Conservation (phyloP, 2,329 filamentous ascomycete genomes). For the Orbilia blumenaviensis region DNA sequence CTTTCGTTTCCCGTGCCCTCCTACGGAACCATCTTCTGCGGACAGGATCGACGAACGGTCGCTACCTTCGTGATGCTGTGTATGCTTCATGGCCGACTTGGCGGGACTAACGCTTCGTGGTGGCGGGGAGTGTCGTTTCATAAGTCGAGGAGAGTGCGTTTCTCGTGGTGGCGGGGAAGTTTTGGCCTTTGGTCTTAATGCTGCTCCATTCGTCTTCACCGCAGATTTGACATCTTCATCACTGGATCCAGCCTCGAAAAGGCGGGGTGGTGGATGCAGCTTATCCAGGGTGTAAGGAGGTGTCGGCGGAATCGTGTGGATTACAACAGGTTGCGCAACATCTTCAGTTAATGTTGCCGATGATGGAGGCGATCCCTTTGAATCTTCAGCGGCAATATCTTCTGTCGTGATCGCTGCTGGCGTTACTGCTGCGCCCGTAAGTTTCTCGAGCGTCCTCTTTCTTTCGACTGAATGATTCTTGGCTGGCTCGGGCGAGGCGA, state of each 20-base stretch:
- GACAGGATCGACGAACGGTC: constrained; percentile 50
- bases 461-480: constrained; percentile 24
- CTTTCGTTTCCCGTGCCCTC: constrained; percentile 21
- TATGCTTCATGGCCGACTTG: constrained; percentile 56
- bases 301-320: constrained; percentile 40
- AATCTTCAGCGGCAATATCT: background rate
- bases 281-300: constrained; percentile 30
- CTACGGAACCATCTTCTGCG: constrained; percentile 20
- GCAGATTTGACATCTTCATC: constrained; percentile 14
- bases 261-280: constrained; percentile 14
- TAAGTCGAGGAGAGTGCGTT: constrained; percentile 14
- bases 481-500: constrained; percentile 20
- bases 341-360: constrained; percentile 50
- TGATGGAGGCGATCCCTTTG: constrained; percentile 41
- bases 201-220: constrained; percentile 16
- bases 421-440: constrained; percentile 6
- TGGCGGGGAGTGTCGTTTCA: constrained; percentile 54
- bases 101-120: constrained; percentile 56
- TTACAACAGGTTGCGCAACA: constrained; percentile 34
- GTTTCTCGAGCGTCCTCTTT: constrained; percentile 31
- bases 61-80: constrained; percentile 40
- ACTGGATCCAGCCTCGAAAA: constrained; percentile 25
- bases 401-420: background rate
- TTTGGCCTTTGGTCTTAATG: background rate
- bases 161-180: constrained; percentile 35